Conservation (phyloP, 305 asterid species). For the Petunia hybrid region DNA sequence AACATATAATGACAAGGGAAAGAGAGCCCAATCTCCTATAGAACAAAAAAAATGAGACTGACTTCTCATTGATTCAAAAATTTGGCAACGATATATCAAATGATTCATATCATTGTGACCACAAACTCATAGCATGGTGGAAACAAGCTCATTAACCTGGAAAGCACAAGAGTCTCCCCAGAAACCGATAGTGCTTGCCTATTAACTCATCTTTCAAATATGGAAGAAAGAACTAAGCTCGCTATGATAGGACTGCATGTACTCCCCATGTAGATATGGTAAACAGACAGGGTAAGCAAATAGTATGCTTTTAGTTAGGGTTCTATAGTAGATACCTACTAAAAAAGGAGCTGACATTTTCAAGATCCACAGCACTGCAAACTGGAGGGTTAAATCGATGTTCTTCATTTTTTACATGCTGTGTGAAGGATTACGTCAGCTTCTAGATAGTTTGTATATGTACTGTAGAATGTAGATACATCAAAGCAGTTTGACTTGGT, state of each 20-base stretch:
- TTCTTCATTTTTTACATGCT: slow-evolving; percentile 2
- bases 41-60: neutral
- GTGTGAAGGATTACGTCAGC: neutral
- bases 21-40: neutral
- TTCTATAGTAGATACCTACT: neutral
- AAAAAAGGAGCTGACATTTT: slow-evolving; percentile 3
- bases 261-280: neutral
- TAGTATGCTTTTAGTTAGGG: slow-evolving; percentile 15
- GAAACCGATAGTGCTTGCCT: slow-evolving; percentile 23
- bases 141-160: slow-evolving; percentile 13
- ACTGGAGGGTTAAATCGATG: neutral
- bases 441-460: slow-evolving; percentile 5
- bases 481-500: no score
- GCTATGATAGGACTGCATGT: neutral
- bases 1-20: slow-evolving; percentile 2
- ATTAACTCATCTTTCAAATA: neutral
- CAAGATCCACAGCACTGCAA: neutral
- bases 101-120: neutral
- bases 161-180: slow-evolving; percentile 23
- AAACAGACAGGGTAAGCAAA: neutral
- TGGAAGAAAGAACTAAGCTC: slow-evolving; percentile 9
- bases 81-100: neutral
- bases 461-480: neutral
- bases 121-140: neutral
- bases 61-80: slow-evolving; percentile 25